These are phyloP conservation scores for Singerocomus rubriflavus DNA, from an alignment of 1,284 basidiomycete species.

Conservation along the genomic window DNA sequence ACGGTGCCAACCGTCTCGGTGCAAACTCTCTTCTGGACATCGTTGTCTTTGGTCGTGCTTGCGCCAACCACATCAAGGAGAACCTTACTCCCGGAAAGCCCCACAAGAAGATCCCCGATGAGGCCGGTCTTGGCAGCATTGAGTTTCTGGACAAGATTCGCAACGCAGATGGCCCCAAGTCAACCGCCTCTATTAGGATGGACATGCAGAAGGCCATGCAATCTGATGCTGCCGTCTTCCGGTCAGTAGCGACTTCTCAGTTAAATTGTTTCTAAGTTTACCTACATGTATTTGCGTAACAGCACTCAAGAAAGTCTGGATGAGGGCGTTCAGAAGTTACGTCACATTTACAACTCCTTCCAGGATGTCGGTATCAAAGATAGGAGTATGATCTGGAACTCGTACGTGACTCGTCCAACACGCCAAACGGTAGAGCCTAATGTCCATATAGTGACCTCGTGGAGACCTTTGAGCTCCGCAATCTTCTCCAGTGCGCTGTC, in stretches of 20 bases:
- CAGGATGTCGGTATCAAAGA: slow-evolving; percentile 95
- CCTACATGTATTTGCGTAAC: slow-evolving; percentile 22
- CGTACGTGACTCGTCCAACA: slow-evolving; percentile 48
- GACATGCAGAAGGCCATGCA: slow-evolving; percentile 99
- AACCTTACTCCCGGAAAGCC: slow-evolving; percentile 87
- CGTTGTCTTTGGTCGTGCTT: slow-evolving; percentile 98
- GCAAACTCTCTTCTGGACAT: slow-evolving; percentile 99
- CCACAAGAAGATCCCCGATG: slow-evolving; percentile 86
- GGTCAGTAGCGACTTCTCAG: slow-evolving; percentile 40
- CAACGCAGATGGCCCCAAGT: slow-evolving; percentile 76
- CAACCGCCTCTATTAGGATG: slow-evolving; percentile 88
- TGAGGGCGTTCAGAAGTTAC: slow-evolving; percentile 88
- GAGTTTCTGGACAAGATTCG: slow-evolving; percentile 91
- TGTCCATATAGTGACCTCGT: slow-evolving; percentile 72
- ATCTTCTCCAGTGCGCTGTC: slow-evolving; percentile 91
- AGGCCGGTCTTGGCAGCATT: slow-evolving; percentile 85
- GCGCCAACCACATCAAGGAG: slow-evolving; percentile 96
- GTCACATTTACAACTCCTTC: slow-evolving; percentile 84
- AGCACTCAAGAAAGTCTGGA: slow-evolving; percentile 91
- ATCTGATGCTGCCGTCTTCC: slow-evolving; percentile 87
- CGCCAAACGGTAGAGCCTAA: slow-evolving; percentile 12
- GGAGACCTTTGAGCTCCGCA: slow-evolving; percentile 96
- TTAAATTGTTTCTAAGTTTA: slow-evolving; percentile 2
- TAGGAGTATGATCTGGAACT: slow-evolving; percentile 99
- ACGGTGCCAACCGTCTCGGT: slow-evolving; percentile 99